Evolutionary conservation across 176 grass and related monocot species (phyloP), one percentile per base, ranked within the genome.

Genomic region (Cenchrus americanus): DNA sequence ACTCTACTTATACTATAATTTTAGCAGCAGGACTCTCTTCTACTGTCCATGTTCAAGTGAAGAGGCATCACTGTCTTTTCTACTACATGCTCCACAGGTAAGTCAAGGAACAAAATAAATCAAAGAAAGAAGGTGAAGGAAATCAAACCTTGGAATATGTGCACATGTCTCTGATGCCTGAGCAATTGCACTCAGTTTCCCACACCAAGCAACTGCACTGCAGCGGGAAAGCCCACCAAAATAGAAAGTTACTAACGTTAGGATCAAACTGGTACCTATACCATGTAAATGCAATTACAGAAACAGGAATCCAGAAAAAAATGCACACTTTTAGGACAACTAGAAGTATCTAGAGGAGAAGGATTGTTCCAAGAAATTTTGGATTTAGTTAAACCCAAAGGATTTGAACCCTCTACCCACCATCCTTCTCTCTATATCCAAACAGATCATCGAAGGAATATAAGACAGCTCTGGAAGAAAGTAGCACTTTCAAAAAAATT

Each of bases 111-210:
- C 23, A 47, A 69, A 69, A 63, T n/a, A 50, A 49, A 71, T 52
- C 69, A 10, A 15, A 81, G 46, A 48, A 15, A 76, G 68, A 60
- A 26, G 60, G 51, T 54, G 53, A 80, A 85, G 41, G 26, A 40
- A 65, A 66, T 77, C 57, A 8, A 30, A 96, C 96, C 93, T 96
- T 14, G 93, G 93, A 87, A 99, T 99, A 10, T 91, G 81, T 14
- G 96, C 87, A 83, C 91, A 99, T 50, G 96, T 99, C 80, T 99
- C 96, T 22, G 96, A 90, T 70, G 96, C 96, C 21, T 91, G 96
- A 62, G 96, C 96, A 54, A 99, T 96, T 75, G 83, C 87, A 85
- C 94, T 99, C 69, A 99, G 83, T 71, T 94, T 92, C 58, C 91
- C 96, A 54, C 91, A 99, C 91, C 93, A 99, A 79, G 96, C 87